Evolutionary conservation across 345 rosid genomes (phyloP).

Genomic region (Populus simonii): DNA sequence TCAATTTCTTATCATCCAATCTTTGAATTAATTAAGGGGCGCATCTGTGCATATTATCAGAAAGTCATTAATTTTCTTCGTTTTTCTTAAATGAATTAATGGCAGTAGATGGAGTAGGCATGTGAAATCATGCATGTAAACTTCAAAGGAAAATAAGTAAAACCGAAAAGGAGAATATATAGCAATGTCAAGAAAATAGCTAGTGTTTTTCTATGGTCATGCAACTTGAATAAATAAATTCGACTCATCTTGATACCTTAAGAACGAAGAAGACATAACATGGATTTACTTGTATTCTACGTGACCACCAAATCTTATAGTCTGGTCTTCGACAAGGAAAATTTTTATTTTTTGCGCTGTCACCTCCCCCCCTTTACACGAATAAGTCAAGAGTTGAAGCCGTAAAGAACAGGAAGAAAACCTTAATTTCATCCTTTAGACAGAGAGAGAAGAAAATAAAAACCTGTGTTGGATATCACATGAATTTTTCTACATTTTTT

Average conservation of each 20-base stretch:
- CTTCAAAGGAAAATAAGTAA: too few species aligned
- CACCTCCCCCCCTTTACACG: not conserved
- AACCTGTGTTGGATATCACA: too few species aligned
- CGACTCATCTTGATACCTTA: not conserved
- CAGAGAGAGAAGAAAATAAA: too few species aligned
- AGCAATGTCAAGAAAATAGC: not conserved
- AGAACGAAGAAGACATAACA: not conserved
- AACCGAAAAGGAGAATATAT: too few species aligned
- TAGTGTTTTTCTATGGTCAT: not conserved
- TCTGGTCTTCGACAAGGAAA: not conserved
- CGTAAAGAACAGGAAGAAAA: not conserved
- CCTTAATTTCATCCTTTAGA: too few species aligned
- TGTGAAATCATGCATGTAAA: too few species aligned
- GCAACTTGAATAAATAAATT: not conserved
- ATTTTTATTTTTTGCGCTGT: not conserved
- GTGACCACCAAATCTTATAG: not conserved
- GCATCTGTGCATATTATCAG: too few species aligned
- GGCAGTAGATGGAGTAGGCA: too few species aligned
- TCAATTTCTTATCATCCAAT: not conserved
- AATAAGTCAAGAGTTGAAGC: not conserved
- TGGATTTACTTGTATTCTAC: not conserved
- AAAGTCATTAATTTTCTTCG: too few species aligned
- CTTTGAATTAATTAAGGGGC: not conserved
- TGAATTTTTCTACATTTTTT: too few species aligned
- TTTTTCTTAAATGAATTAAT: too few species aligned